phyloP scores from a whole-genome alignment of 129 eudicot genomes.

The Saposhnikovia divaricata region DNA sequence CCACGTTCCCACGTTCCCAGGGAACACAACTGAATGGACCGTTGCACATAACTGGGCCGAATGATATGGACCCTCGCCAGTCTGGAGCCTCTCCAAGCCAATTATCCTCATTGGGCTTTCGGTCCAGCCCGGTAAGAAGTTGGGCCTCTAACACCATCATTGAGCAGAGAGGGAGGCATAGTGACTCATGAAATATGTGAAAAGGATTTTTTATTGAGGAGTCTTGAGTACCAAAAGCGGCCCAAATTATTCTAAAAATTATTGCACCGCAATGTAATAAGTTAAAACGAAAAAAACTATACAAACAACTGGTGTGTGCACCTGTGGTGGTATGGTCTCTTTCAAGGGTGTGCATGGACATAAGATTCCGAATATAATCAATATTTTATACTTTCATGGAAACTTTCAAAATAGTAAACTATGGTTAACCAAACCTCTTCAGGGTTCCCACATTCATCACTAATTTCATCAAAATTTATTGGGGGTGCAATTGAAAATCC shows the following conservation, averaged over 20 bases:
- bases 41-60: no score
- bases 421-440: constrained; percentile 58
- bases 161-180: background rate
- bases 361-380: background rate
- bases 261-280: background rate
- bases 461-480: constrained; percentile 38
- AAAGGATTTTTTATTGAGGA: no score
- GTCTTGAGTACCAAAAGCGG: background rate
- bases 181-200: background rate
- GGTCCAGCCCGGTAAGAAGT: no score
- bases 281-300: background rate
- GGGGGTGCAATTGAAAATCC: constrained; percentile 76
- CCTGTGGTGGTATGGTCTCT: background rate
- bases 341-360: background rate
- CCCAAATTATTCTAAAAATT: background rate
- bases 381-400: background rate
- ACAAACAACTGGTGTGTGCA: background rate
- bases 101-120: no score
- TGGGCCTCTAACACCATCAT: no score
- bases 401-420: background rate
- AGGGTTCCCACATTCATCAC: constrained; percentile 40
- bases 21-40: no score
- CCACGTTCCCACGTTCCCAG: no score
- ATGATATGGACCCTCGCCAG: no score
- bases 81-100: no score